phyloP scores from a whole-genome alignment of 23 red algal genomes.

The Chondrus crispus region DNA sequence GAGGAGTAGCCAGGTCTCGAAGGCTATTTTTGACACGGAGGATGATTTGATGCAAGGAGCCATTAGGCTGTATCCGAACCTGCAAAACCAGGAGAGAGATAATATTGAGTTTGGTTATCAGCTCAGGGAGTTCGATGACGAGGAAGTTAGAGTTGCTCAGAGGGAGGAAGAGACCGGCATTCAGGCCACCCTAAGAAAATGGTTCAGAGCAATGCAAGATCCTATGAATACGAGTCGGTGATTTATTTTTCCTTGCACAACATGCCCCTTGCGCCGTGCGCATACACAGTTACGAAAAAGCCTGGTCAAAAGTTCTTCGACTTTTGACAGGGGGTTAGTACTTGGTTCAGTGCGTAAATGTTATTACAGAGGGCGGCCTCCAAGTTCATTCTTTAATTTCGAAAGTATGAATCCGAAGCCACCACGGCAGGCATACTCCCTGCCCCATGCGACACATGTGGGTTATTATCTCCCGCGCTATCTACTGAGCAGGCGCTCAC shows the following conservation, averaged over 20 bases:
- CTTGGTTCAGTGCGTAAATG: too few relatives aligned
- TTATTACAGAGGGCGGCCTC: too few relatives aligned
- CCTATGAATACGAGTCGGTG: slow-evolving; percentile 19
- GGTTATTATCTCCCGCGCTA: not conserved
- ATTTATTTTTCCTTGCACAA: not conserved
- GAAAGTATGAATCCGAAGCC: slow-evolving; percentile 60
- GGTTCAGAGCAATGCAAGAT: slow-evolving; percentile 44
- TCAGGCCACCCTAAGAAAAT: slow-evolving; percentile 33
- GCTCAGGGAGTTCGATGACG: slow-evolving; percentile 76
- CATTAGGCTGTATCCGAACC: slow-evolving; percentile 69
- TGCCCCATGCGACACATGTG: not conserved
- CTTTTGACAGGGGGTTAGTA: too few relatives aligned
- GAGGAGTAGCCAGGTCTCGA: slow-evolving; percentile 49
- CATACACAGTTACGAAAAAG: not conserved
- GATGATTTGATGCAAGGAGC: slow-evolving; percentile 69
- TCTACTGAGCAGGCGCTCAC: not conserved
- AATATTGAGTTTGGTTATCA: slow-evolving; percentile 74
- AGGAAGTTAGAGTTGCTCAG: slow-evolving; percentile 46
- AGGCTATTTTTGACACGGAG: slow-evolving; percentile 69
- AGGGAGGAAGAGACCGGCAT: slow-evolving; percentile 27
- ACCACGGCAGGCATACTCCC: slow-evolving; percentile 45
- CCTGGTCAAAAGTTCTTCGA: too few relatives aligned
- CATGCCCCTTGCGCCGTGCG: not conserved
- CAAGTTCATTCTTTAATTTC: too few relatives aligned
- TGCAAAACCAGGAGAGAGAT: slow-evolving; percentile 55